These are phyloP conservation scores for Fusarium citri DNA, from an alignment of 2,329 filamentous ascomycete species.

Conservation along the genomic window DNA sequence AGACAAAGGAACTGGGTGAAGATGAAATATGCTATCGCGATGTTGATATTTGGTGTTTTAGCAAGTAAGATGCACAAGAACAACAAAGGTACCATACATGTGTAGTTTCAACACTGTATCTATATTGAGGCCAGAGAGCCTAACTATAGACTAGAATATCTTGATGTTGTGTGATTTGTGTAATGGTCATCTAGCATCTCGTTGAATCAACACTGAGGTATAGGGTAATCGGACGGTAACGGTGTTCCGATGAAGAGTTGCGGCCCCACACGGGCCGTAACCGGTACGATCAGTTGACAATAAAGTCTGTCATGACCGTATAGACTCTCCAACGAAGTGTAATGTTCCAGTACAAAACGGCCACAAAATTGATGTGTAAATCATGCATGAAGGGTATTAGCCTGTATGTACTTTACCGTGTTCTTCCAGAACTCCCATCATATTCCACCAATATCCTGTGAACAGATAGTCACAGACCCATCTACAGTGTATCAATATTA, in stretches of 20 bases:
- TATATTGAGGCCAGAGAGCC: neutral
- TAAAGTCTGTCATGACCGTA: neutral
- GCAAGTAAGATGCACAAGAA: neutral
- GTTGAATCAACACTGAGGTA: neutral
- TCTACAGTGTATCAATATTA: neutral
- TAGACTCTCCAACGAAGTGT: neutral
- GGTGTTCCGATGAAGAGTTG: neutral
- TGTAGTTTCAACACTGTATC: neutral
- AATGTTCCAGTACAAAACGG: neutral
- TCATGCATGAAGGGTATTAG: neutral
- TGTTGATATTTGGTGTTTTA: neutral
- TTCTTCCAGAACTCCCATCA: neutral
- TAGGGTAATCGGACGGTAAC: neutral
- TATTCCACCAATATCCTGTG: neutral
- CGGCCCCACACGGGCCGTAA: conserved; percentile 4
- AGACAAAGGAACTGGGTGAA: neutral
- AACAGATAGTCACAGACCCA: neutral
- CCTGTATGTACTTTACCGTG: neutral
- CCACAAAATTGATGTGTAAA: neutral
- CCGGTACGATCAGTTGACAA: neutral
- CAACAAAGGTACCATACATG: neutral
- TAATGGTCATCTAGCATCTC: neutral
- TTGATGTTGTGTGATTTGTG: neutral
- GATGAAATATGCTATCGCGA: neutral
- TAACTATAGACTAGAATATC: neutral